Evolutionary conservation across 768 basidiomycete genomes (phyloP).

Genomic region (Xerocomellus amylosporus): DNA sequence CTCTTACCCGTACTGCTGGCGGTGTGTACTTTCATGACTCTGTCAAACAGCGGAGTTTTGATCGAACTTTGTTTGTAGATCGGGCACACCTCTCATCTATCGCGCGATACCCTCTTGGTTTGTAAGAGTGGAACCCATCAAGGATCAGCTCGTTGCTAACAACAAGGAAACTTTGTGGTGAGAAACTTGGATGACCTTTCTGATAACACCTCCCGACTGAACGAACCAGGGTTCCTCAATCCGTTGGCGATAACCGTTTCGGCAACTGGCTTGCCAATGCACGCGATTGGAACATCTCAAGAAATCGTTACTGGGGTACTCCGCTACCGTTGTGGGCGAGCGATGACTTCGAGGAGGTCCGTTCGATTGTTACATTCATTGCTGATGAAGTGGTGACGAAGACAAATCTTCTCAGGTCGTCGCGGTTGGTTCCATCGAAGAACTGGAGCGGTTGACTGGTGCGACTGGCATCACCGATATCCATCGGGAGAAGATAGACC

Average conservation of each 20-base stretch:
- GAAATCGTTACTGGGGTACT: slow-evolving; percentile 99
- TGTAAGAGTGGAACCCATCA: slow-evolving; percentile 79
- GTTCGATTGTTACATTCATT: neutral
- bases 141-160: slow-evolving; percentile 84
- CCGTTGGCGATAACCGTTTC: slow-evolving; percentile 87
- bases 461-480: slow-evolving; percentile 81
- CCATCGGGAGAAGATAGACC: slow-evolving; percentile 92
- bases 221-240: slow-evolving; percentile 79
- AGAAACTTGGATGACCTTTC: slow-evolving; percentile 10
- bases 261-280: slow-evolving; percentile 98
- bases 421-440: slow-evolving; percentile 81
- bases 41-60: neutral
- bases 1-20: slow-evolving; percentile 97
- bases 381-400: neutral
- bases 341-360: slow-evolving; percentile 84
- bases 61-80: slow-evolving; percentile 45
- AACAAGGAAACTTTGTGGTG: slow-evolving; percentile 91
- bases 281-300: slow-evolving; percentile 99
- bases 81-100: slow-evolving; percentile 92
- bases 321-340: slow-evolving; percentile 96
- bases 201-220: slow-evolving; percentile 1
- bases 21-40: slow-evolving; percentile 41
- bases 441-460: slow-evolving; percentile 85
- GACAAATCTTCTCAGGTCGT: slow-evolving; percentile 54
- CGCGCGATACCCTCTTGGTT: slow-evolving; percentile 97